Percentiles rank a stretch among this genome's conserved stretches.
phyloP scores from a whole-genome alignment of 164 flowering plant genomes.

The Macadamia tetraphylla region DNA sequence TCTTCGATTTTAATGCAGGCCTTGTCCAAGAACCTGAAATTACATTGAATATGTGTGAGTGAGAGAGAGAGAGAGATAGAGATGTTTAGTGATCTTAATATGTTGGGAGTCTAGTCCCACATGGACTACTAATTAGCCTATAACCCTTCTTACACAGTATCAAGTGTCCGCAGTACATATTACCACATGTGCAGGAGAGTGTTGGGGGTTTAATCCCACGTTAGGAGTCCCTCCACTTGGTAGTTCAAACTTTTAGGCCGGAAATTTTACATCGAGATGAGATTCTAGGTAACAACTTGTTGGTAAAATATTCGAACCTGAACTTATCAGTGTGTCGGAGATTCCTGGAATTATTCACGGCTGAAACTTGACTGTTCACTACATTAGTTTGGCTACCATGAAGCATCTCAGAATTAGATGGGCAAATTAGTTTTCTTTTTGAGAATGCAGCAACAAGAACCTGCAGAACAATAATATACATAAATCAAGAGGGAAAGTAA shows the following conservation, averaged over 20 bases:
- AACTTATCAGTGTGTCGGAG: constrained; percentile 37
- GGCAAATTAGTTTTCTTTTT: background rate
- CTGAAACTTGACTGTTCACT: background rate
- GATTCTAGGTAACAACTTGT: too few species aligned
- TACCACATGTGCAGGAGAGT: too few species aligned
- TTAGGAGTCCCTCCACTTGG: too few species aligned
- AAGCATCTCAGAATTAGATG: background rate
- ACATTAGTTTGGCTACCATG: background rate
- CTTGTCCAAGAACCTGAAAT: constrained; percentile 79
- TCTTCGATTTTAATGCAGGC: constrained; percentile 70
- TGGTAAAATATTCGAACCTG: constrained; percentile 26
- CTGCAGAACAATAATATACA: background rate
- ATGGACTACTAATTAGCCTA: too few species aligned
- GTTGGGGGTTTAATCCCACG: too few species aligned
- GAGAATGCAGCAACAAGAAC: constrained; percentile 1
- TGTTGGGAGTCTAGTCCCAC: background rate
- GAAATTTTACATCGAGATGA: too few species aligned
- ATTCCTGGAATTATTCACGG: background rate
- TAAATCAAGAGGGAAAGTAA: background rate
- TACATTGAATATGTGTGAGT: background rate
- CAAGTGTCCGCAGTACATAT: too few species aligned
- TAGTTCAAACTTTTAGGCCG: too few species aligned
- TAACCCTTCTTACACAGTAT: too few species aligned
- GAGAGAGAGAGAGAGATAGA: background rate
- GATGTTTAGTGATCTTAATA: background rate